Percentiles rank a stretch among this genome's conserved stretches.
These are phyloP conservation scores for Avena sativa DNA, from an alignment of 176 grass and related monocot genomes.

Conservation along the genomic window DNA sequence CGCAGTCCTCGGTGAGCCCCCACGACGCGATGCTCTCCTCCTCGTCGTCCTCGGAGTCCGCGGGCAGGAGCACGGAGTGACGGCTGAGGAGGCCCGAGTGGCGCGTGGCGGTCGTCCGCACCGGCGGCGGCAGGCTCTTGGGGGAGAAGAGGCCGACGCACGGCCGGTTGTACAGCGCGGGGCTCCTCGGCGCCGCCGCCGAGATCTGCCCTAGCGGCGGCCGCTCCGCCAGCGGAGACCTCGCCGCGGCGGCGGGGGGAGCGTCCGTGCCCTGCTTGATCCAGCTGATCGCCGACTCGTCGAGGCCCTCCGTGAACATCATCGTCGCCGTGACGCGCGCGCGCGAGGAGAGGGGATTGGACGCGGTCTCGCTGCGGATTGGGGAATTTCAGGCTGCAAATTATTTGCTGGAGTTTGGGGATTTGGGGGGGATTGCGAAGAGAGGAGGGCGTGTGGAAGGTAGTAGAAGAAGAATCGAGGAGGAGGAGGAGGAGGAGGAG, in stretches of 20 bases:
- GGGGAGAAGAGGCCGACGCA: conserved; percentile 51
- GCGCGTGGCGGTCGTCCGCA: conserved; percentile 43
- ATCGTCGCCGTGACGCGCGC: conserved; percentile 14
- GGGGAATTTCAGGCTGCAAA: neutral
- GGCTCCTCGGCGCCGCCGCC: conserved; percentile 28
- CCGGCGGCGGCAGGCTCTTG: conserved; percentile 64
- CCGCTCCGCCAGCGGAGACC: conserved; percentile 68
- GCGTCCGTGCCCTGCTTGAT: conserved; percentile 65
- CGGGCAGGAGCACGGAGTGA: conserved; percentile 49
- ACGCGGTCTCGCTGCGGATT: neutral
- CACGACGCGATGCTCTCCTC: conserved; percentile 83
- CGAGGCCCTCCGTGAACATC: conserved; percentile 96
- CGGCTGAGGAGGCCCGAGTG: conserved; percentile 58
- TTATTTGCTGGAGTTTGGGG: conserved; percentile 20
- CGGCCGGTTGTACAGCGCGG: conserved; percentile 14
- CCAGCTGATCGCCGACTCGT: conserved; percentile 94
- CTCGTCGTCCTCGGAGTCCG: conserved; percentile 55
- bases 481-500: conserved; percentile 14
- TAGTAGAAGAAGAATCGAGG: neutral
- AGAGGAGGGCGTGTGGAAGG: neutral
- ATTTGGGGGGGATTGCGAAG: conserved; percentile 10
- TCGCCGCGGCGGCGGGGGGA: conserved; percentile 6
- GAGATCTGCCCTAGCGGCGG: conserved; percentile 39
- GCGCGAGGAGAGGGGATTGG: neutral
- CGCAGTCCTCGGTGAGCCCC: conserved; percentile 56